A percentile compares a stretch with the other conserved stretches of the same genome.
Evolutionary conservation across 2,329 filamentous ascomycete genomes (phyloP).

Genomic region (Trichoderma gracile): DNA sequence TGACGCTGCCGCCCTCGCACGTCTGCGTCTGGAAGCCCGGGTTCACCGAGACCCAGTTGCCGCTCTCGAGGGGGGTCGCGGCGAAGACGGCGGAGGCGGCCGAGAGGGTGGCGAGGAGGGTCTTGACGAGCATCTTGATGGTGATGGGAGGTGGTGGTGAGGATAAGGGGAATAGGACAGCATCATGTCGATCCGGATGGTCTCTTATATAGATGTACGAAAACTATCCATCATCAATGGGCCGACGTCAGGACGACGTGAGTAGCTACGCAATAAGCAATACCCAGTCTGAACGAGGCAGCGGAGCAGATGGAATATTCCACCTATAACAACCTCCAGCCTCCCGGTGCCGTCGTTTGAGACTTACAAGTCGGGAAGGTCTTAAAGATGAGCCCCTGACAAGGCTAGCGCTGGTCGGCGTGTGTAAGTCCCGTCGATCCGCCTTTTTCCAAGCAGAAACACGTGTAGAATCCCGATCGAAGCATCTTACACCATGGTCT

Average conservation of each 20-base stretch:
- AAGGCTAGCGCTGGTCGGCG: constrained; percentile 4
- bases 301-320: constrained; percentile 22
- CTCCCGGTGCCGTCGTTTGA: constrained; percentile 8
- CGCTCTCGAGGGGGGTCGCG: constrained; percentile 28
- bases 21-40: constrained; percentile 24
- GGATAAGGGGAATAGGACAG: background rate
- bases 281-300: background rate
- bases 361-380: constrained; percentile 20
- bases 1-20: constrained; percentile 30
- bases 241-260: background rate
- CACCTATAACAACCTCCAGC: constrained; percentile 15
- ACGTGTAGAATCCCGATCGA: too few relatives aligned
- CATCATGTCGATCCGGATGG: constrained; percentile 13
- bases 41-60: constrained; percentile 25
- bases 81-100: constrained; percentile 24
- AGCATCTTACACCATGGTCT: background rate
- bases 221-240: background rate
- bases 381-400: constrained; percentile 5
- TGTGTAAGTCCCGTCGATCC: constrained; percentile 5
- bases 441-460: background rate
- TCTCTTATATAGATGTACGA: background rate
- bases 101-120: constrained; percentile 24
- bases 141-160: background rate
- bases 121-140: constrained; percentile 24
- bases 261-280: background rate